phyloP scores from a whole-genome alignment of 257 asterid genomes.

The Vinca minor region DNA sequence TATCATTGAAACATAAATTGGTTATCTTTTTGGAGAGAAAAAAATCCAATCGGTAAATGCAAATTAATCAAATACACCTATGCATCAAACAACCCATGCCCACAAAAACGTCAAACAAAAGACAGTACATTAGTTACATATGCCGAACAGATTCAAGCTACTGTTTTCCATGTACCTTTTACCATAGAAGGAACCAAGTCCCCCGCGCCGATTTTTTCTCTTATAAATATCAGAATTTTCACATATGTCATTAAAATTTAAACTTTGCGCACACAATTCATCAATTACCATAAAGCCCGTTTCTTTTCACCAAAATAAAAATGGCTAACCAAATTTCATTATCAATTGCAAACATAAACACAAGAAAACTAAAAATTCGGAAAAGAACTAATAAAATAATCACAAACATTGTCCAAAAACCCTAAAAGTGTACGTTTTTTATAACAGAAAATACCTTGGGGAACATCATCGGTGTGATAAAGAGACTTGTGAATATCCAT shows the following conservation, averaged over 20 bases:
- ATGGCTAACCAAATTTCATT: background rate
- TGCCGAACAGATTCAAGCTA: too few relatives aligned
- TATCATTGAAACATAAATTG: too few relatives aligned
- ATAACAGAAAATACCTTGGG: conserved; percentile 50
- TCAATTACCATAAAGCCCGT: background rate
- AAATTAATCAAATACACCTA: too few relatives aligned
- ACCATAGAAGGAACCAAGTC: background rate
- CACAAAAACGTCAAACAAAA: too few relatives aligned
- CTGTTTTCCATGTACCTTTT: too few relatives aligned
- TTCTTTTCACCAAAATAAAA: background rate
- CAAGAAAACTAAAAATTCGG: background rate
- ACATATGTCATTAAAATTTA: too few relatives aligned
- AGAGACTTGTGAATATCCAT: conserved; percentile 94
- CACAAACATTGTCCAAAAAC: background rate
- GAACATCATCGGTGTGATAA: conserved; percentile 83
- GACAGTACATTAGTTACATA: background rate
- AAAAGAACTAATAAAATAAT: background rate
- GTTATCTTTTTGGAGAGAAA: too few relatives aligned
- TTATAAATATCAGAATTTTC: too few relatives aligned
- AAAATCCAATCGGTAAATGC: too few relatives aligned
- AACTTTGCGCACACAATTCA: background rate
- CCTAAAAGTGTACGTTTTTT: too few relatives aligned
- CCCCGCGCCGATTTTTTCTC: too few relatives aligned
- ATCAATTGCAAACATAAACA: background rate
- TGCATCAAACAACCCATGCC: too few relatives aligned